phyloP scores from a whole-genome alignment of 2,329 filamentous ascomycete genomes.

The Biscogniauxia mediterranea region DNA sequence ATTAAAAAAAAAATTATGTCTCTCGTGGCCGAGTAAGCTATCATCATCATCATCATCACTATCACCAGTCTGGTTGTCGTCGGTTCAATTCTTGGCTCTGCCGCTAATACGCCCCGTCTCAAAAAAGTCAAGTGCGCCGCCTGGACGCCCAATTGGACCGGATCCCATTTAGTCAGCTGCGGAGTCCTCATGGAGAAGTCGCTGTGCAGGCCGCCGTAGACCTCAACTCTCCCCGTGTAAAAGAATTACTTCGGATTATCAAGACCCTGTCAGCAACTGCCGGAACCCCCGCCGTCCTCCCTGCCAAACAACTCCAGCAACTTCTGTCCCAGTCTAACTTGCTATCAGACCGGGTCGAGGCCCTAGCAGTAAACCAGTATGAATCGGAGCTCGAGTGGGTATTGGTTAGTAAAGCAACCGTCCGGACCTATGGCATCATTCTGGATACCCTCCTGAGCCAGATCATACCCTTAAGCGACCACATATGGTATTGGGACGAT shows the following conservation, averaged over 20 bases:
- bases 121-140: slow-evolving; percentile 52
- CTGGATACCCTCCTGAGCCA: slow-evolving; percentile 76
- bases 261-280: slow-evolving; percentile 70
- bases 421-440: slow-evolving; percentile 84
- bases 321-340: slow-evolving; percentile 65
- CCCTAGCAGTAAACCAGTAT: slow-evolving; percentile 45
- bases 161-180: slow-evolving; percentile 49
- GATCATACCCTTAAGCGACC: slow-evolving; percentile 78
- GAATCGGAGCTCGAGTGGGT: slow-evolving; percentile 87
- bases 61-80: not conserved
- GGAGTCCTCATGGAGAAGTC: slow-evolving; percentile 40
- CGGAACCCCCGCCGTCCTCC: slow-evolving; percentile 61
- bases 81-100: not conserved
- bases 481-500: slow-evolving; percentile 95
- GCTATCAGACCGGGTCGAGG: slow-evolving; percentile 34
- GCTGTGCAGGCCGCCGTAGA: slow-evolving; percentile 37
- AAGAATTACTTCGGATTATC: slow-evolving; percentile 65
- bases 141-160: slow-evolving; percentile 66
- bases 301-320: slow-evolving; percentile 55
- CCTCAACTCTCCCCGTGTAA: slow-evolving; percentile 52
- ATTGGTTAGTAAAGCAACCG: slow-evolving; percentile 82
- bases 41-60: slow-evolving; percentile 2
- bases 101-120: slow-evolving; percentile 10
- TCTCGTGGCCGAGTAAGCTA: slow-evolving; percentile 47
- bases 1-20: slow-evolving; percentile 37